phyloP scores from a whole-genome alignment of 768 basidiomycete species.

The Porpolomopsis calyptriformis region DNA sequence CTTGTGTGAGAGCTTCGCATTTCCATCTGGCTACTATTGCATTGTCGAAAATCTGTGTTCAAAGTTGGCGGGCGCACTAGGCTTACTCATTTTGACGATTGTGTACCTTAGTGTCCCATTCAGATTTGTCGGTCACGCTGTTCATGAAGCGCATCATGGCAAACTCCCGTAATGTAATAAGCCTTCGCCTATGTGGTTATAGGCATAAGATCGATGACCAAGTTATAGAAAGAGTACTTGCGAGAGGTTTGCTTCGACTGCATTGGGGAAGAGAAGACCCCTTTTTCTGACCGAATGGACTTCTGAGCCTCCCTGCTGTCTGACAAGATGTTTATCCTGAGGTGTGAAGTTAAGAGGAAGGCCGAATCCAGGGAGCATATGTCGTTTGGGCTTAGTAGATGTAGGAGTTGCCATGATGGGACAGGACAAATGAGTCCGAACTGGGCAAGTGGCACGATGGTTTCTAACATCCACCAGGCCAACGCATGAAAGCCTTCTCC shows the following conservation, averaged over 20 bases:
- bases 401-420: too few relatives aligned
- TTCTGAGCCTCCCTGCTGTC: background rate
- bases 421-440: too few relatives aligned
- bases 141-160: constrained; percentile 29
- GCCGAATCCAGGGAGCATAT: constrained; percentile 20
- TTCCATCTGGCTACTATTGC: constrained; percentile 19
- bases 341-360: constrained; percentile 16
- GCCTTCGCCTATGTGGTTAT: constrained; percentile 8
- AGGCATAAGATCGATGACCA: background rate
- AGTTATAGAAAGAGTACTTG: background rate
- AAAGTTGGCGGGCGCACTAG: background rate
- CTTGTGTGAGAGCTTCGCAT: constrained; percentile 13
- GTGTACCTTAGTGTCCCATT: constrained; percentile 24
- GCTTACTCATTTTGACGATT: background rate
- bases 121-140: constrained; percentile 23
- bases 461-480: constrained; percentile 27
- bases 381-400: background rate
- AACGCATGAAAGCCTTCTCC: constrained; percentile 42
- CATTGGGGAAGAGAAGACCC: constrained; percentile 2
- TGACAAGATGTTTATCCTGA: background rate
- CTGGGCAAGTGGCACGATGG: too few relatives aligned
- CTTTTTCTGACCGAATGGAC: background rate
- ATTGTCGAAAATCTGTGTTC: constrained; percentile 15
- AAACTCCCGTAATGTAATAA: constrained; percentile 22
- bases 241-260: background rate